Conservation (phyloP, 305 asterid genomes). For the Fraxinus dipetala region DNA sequence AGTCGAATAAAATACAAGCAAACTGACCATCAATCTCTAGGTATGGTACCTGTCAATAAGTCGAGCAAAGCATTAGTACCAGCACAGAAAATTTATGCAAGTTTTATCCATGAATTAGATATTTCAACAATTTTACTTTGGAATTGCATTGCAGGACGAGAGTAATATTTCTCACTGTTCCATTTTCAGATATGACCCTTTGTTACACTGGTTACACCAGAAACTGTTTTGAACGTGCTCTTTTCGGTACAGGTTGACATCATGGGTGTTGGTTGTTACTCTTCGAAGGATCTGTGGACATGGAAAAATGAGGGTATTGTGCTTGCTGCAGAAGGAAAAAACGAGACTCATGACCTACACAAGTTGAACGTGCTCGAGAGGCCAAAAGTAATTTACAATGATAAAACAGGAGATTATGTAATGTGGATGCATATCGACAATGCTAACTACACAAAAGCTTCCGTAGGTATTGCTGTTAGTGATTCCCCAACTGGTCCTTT, state of each 20-base stretch:
- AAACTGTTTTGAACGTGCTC: neutral
- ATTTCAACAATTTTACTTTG: neutral
- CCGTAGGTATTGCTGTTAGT: conserved; percentile 68
- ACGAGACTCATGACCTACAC: conserved; percentile 81
- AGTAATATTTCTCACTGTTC: neutral
- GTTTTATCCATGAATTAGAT: neutral
- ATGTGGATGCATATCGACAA: conserved; percentile 99
- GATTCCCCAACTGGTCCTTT: conserved; percentile 79
- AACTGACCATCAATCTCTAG: neutral
- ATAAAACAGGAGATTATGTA: conserved; percentile 55
- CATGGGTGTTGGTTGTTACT: conserved; percentile 93
- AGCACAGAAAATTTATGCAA: neutral
- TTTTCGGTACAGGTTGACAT: conserved; percentile 70
- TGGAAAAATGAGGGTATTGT: conserved; percentile 96
- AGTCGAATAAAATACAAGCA: neutral
- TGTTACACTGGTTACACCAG: neutral
- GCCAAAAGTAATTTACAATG: conserved; percentile 90
- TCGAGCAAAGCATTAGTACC: neutral
- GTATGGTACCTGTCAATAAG: neutral
- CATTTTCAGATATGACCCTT: neutral
- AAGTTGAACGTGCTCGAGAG: conserved; percentile 77
- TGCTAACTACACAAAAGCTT: conserved; percentile 85
- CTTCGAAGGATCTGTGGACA: conserved; percentile 87
- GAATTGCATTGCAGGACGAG: neutral
- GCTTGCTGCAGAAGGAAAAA: conserved; percentile 64